Conservation (phyloP, 1,284 basidiomycete genomes). For the Anthracocystis walkeri region DNA sequence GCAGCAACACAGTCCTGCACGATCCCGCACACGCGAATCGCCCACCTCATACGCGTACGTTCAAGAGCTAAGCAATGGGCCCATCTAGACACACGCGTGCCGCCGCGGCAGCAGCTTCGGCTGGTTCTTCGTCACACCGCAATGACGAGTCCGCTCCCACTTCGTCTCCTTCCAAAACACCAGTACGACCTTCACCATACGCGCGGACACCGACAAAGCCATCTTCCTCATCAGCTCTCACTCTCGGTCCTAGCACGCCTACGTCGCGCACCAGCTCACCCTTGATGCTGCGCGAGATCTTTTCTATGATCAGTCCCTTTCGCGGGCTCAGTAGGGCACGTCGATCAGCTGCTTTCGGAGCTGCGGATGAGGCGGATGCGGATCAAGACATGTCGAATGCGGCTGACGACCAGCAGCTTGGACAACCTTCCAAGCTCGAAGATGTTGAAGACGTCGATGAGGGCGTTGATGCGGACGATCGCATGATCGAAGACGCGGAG, state of each 20-base stretch:
- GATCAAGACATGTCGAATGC: conserved; percentile 9
- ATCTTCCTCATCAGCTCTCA: conserved; percentile 21
- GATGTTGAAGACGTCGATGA: conserved; percentile 18
- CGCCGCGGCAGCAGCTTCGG: conserved; percentile 13
- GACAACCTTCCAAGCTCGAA: background rate
- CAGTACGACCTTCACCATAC: conserved; percentile 39
- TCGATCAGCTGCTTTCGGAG: conserved; percentile 51
- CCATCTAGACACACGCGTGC: conserved; percentile 44
- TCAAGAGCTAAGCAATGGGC: conserved; percentile 20
- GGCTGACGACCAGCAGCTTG: background rate
- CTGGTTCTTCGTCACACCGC: conserved; percentile 18
- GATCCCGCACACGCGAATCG: background rate
- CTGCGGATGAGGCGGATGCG: conserved; percentile 16
- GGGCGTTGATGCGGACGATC: conserved; percentile 21
- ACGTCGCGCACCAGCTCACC: conserved; percentile 43
- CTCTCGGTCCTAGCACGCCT: conserved; percentile 34
- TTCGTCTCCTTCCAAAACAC: conserved; percentile 27
- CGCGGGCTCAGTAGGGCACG: conserved; percentile 30
- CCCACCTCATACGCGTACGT: background rate
- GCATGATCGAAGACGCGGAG: conserved; percentile 44
- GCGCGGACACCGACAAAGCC: conserved; percentile 40
- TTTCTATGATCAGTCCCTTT: conserved; percentile 53
- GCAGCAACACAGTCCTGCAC: background rate
- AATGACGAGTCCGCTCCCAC: conserved; percentile 16
- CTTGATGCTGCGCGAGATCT: conserved; percentile 49